A percentile compares a stretch with the other conserved stretches of the same genome.
Conservation (phyloP, 2,329 filamentous ascomycete genomes). For the Alternaria metachromatica region DNA sequence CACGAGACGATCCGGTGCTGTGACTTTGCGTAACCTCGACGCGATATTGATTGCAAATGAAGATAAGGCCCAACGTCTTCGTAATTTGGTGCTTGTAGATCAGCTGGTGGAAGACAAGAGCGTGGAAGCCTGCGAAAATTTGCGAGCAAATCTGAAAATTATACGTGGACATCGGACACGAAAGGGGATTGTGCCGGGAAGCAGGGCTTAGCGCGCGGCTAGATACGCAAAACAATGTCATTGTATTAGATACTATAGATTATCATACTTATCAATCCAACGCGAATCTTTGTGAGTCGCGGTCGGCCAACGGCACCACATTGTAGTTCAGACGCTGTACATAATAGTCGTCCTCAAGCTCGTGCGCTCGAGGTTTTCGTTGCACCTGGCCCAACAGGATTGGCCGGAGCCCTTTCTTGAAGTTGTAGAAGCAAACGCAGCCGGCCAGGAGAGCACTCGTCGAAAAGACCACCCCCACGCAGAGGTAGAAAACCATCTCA, state of each 20-base stretch:
- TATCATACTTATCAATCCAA: conserved; percentile 5
- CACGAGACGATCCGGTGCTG: not conserved
- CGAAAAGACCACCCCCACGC: conserved; percentile 14
- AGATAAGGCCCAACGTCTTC: not conserved
- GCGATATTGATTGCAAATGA: not conserved
- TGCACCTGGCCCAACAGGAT: conserved; percentile 19
- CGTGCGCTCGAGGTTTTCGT: conserved; percentile 8
- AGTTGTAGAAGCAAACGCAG: conserved; percentile 27
- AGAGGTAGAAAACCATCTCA: conserved; percentile 31
- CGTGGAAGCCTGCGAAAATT: not conserved
- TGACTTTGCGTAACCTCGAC: not conserved
- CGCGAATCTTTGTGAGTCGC: conserved; percentile 11
- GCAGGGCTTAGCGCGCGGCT: not conserved
- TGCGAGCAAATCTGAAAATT: not conserved
- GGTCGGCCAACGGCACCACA: conserved; percentile 5
- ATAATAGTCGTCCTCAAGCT: conserved; percentile 9
- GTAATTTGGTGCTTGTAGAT: not conserved
- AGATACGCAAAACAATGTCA: not conserved
- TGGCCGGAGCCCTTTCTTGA: conserved; percentile 29
- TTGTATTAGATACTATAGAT: not conserved
- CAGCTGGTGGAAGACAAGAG: not conserved
- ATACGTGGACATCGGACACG: not conserved
- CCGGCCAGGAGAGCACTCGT: conserved; percentile 5
- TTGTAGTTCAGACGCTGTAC: conserved; percentile 21
- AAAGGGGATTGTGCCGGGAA: not conserved